phyloP scores from a whole-genome alignment of 1,284 basidiomycete genomes.

The Ustilago crameri region DNA sequence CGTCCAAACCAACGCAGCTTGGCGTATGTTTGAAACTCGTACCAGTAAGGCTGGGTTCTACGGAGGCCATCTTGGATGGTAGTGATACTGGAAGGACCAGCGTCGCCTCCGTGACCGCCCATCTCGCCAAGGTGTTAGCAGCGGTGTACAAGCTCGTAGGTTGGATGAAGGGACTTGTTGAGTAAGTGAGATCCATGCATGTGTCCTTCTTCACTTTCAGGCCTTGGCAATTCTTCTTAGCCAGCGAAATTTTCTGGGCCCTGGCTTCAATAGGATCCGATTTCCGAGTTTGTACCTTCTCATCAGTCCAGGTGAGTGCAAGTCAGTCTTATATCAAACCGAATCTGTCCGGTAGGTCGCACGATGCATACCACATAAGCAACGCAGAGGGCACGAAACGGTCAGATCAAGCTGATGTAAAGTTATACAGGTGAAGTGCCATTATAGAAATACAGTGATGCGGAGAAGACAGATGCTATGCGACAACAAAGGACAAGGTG shows the following conservation, averaged over 20 bases:
- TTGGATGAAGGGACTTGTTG: neutral
- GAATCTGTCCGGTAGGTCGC: no score
- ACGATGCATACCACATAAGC: no score
- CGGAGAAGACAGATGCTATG: constrained; percentile 16
- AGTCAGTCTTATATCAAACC: no score
- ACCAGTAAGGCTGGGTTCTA: constrained; percentile 65
- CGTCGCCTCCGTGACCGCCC: constrained; percentile 16
- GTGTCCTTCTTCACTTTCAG: neutral
- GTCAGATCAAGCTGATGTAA: neutral
- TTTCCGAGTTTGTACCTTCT: constrained; percentile 10
- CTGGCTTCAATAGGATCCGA: constrained; percentile 5
- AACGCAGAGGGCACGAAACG: neutral
- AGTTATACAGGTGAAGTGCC: neutral
- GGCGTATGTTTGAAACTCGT: constrained; percentile 76
- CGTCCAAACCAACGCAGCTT: constrained; percentile 89
- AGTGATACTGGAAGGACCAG: constrained; percentile 9
- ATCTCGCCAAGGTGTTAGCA: constrained; percentile 4
- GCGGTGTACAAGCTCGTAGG: no score
- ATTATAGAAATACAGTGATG: constrained; percentile 41
- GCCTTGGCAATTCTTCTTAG: constrained; percentile 7
- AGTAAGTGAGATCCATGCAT: neutral
- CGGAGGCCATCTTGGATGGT: constrained; percentile 30
- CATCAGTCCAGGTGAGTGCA: no score
- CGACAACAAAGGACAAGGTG: constrained; percentile 1
- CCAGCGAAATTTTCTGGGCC: constrained; percentile 6